Base-by-base conservation (phyloP, 2,329 filamentous ascomycete genomes). In the Pleochaeta shiraiana region DNA sequence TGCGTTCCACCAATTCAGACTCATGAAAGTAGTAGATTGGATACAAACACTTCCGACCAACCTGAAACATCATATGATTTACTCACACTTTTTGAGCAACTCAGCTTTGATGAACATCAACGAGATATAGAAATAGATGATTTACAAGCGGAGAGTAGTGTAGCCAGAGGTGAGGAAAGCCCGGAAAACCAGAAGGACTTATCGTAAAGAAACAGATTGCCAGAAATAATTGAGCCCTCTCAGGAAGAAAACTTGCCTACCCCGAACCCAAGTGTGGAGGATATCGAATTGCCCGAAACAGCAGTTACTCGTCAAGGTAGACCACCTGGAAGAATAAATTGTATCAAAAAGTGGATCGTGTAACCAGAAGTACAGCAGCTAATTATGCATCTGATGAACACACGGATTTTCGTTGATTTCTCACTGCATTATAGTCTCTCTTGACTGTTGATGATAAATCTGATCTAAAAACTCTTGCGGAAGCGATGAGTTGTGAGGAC, bases 401-500 rank as follows among this genome's bases (percentile, higher is more conserved):
- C 34, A 37, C 34, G 34, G 34, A 7, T 37, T 37, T 37, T 7
- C 34, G 7, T 31, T 57, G 30, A 21, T 61, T 61, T 61, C 19
- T 61, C 7, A 61, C 57, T 21, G 31, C 57, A 24, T 61, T 31
- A n/a, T 19, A 61, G n/a, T 61, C 31, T 24, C 31, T 37, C 6
- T 39, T 61, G 14, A 24, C 31, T 14, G 57, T 61, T 26, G 57
- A 61, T 16, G 34, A 37, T 6, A 61, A 39, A 11, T 21, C 6
- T 39, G 57, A 61, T 34, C 57, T 31, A 24, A 61, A 61, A 26
- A 61, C 31, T 61, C 57, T 6, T 57, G 28, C 53, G 26, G 59
- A 62, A 62, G 31, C 33, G 30, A 43, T 62, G 59, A 62, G 31
- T 62, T 43, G 28, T 39, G 59, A 62, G 59, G 59, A 28, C 30